Evolutionary conservation across 2,329 filamentous ascomycete genomes (phyloP), one percentile per base, ranked within the genome.

Genomic region (Ramularia endophylla): DNA sequence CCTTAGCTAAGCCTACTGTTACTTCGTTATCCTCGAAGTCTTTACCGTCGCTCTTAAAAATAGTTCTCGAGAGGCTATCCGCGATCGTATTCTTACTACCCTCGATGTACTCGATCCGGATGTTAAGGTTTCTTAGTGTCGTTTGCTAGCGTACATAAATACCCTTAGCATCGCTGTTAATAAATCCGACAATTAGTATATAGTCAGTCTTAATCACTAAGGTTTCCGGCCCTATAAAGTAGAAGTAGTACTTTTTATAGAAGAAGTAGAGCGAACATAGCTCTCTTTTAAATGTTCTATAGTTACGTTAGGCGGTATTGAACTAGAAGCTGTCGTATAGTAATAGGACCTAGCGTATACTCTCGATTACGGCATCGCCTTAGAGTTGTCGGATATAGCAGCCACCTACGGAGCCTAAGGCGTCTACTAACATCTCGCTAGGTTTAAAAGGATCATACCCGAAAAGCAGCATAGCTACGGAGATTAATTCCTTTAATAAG

Each of bases 301-400:
- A n/a, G n/a, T n/a, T n/a, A n/a, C n/a, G n/a, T n/a, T n/a, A n/a
- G n/a, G n/a, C n/a, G n/a, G n/a, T n/a, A n/a, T n/a, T 27, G 19
- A 41, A 41, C 11, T 19, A 9, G 25, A 36, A 41, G 2, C 9
- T 34, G 16, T 41, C 16, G 22, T 41, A 41, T 34, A 41, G 38
- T 15, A 41, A 25, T 6, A 27, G 38, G 9, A 41, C 31, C 15
- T 19, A 35, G n/a, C n/a, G n/a, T n/a, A n/a, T n/a, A n/a, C n/a
- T n/a, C n/a, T n/a, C n/a, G n/a, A n/a, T n/a, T n/a, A n/a, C n/a
- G n/a, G n/a, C n/a, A n/a, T n/a, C n/a, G 5, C 5, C 4, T 13
- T 40, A 25, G 3, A n/a, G 28, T 12, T 40, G 29, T 31, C 15
- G 15, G 3, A 40, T 25, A 9, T 22, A 41, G 20, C 19, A 41